phyloP scores from a whole-genome alignment of 192 early-diverging fungal species.

The Backusella morwellensis region DNA sequence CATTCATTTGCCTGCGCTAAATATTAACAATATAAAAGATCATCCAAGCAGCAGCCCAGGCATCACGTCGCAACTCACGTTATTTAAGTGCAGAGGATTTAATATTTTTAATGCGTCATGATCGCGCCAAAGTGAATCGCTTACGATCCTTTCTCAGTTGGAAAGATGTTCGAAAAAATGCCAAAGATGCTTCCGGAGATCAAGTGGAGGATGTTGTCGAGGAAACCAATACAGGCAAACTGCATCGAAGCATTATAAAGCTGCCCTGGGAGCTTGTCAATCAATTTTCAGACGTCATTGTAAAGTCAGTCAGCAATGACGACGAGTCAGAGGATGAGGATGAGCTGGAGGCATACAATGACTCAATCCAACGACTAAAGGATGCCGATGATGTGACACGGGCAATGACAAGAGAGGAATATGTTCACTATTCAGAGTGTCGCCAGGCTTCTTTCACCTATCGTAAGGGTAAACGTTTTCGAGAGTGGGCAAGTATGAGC shows the following conservation, averaged over 20 bases:
- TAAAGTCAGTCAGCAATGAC: slow-evolving; percentile 37
- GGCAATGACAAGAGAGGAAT: slow-evolving; percentile 97
- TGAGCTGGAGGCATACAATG: slow-evolving; percentile 87
- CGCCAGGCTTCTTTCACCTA: slow-evolving; percentile 97
- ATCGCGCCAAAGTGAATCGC: slow-evolving; percentile 89
- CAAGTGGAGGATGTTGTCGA: slow-evolving; percentile 54
- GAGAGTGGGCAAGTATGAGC: slow-evolving; percentile 94
- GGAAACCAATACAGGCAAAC: slow-evolving; percentile 55
- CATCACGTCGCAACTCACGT: slow-evolving; percentile 75
- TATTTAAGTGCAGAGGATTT: slow-evolving; percentile 87
- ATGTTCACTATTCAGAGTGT: slow-evolving; percentile 98
- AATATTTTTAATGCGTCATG: slow-evolving; percentile 96
- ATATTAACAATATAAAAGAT: slow-evolving; percentile 47
- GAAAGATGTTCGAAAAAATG: slow-evolving; percentile 95
- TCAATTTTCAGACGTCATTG: slow-evolving; percentile 58
- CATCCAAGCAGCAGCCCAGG: slow-evolving; percentile 84
- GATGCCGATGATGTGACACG: slow-evolving; percentile 91
- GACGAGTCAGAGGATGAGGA: slow-evolving; percentile 85
- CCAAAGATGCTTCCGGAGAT: slow-evolving; percentile 74
- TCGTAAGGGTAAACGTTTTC: slow-evolving; percentile 89
- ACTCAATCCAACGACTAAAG: slow-evolving; percentile 78
- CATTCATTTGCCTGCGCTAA: neutral
- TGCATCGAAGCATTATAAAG: slow-evolving; percentile 72
- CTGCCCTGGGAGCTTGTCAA: slow-evolving; percentile 94
- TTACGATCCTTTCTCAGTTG: slow-evolving; percentile 88